phyloP scores from a whole-genome alignment of 371 early-diverging fungal genomes.

The Rhizopus sp. region DNA sequence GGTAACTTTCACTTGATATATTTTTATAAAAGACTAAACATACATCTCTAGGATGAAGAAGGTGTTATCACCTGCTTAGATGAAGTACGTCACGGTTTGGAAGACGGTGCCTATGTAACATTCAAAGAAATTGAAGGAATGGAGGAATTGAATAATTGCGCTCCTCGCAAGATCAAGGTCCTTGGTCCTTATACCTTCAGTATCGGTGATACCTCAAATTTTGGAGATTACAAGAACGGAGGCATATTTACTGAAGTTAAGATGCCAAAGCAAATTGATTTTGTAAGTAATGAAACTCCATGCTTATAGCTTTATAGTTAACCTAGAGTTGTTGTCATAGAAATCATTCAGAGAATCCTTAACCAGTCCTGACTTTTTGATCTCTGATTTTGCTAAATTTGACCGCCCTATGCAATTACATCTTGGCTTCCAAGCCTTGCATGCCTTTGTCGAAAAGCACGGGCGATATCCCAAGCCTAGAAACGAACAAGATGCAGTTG shows the following conservation, averaged over 20 bases:
- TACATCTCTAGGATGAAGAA: slow-evolving; percentile 63
- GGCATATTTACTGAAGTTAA: slow-evolving; percentile 97
- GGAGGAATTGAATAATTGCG: slow-evolving; percentile 81
- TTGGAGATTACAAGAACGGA: slow-evolving; percentile 78
- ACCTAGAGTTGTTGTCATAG: slow-evolving; percentile 30
- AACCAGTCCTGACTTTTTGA: slow-evolving; percentile 81
- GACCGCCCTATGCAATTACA: slow-evolving; percentile 93
- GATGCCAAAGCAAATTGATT: slow-evolving; percentile 79
- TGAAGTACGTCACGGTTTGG: slow-evolving; percentile 94
- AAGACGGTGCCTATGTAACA: slow-evolving; percentile 95
- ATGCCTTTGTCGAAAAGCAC: slow-evolving; percentile 68
- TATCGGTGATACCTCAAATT: slow-evolving; percentile 85
- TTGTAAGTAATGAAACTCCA: slow-evolving; percentile 56
- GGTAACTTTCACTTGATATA: slow-evolving; percentile 25
- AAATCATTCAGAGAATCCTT: slow-evolving; percentile 76
- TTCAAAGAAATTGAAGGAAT: slow-evolving; percentile 95
- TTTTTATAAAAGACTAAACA: not conserved
- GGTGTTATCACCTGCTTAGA: slow-evolving; percentile 96
- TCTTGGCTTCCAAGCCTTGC: slow-evolving; percentile 92
- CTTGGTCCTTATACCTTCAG: slow-evolving; percentile 94
- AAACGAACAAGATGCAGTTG: slow-evolving; percentile 71
- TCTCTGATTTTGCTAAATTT: slow-evolving; percentile 97
- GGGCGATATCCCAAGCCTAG: slow-evolving; percentile 52
- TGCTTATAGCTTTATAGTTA: not conserved
- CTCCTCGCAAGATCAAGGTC: slow-evolving; percentile 85